phyloP scores from a whole-genome alignment of 805 yeast species.

The Wickerhamiella qilinensis region DNA sequence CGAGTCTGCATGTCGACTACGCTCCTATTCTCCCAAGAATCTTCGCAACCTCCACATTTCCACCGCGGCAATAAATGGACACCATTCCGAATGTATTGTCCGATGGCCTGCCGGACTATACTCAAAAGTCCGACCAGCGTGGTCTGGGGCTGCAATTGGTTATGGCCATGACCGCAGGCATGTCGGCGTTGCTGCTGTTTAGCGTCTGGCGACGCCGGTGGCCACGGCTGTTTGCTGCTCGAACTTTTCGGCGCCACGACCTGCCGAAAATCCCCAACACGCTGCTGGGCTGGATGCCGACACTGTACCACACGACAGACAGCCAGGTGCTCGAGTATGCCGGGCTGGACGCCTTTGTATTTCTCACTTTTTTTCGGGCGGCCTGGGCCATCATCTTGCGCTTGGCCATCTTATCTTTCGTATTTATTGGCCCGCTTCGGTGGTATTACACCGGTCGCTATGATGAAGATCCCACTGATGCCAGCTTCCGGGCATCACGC shows the following conservation, averaged over 20 bases:
- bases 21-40: too few relatives aligned
- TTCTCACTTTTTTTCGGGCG: constrained; percentile 79
- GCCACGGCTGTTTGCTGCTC: constrained; percentile 75
- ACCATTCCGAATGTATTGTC: constrained; percentile 6
- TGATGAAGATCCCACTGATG: constrained; percentile 30
- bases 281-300: constrained; percentile 69
- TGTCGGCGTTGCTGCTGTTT: constrained; percentile 50
- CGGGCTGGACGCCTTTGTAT: constrained; percentile 89
- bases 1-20: too few relatives aligned
- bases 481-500: neutral
- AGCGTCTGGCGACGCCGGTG: constrained; percentile 54
- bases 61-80: constrained; percentile 1
- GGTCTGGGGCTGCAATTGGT: constrained; percentile 65
- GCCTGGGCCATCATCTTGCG: constrained; percentile 51
- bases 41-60: neutral
- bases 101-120: constrained; percentile 9
- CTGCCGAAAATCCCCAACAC: constrained; percentile 46
- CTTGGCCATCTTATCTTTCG: constrained; percentile 53
- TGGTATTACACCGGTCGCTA: constrained; percentile 68
- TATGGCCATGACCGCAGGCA: constrained; percentile 54
- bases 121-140: constrained; percentile 22
- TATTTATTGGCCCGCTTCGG: constrained; percentile 70
- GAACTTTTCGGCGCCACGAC: constrained; percentile 37
- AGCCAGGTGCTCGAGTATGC: constrained; percentile 71
- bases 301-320: constrained; percentile 49